Percentiles rank a stretch among this genome's conserved stretches.
phyloP scores from a whole-genome alignment of 2,329 filamentous ascomycete species.

The Xylaria sp. region DNA sequence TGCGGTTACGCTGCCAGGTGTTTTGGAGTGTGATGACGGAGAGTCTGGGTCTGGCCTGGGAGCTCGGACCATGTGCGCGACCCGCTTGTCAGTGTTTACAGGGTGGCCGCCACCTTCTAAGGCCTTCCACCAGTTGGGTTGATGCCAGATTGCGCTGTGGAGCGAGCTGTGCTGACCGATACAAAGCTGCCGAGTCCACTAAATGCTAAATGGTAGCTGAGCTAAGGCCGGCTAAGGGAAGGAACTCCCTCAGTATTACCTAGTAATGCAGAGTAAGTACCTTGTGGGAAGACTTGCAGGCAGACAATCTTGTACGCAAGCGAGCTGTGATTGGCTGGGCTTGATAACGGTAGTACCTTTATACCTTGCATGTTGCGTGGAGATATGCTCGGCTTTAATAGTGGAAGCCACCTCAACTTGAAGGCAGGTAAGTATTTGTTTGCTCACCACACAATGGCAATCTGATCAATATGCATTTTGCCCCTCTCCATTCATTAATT shows the following conservation, averaged over 20 bases:
- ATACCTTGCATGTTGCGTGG: slow-evolving; percentile 20
- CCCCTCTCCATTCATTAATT: background rate
- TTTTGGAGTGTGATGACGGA: slow-evolving; percentile 41
- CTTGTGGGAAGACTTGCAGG: slow-evolving; percentile 25
- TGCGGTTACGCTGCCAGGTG: slow-evolving; percentile 38
- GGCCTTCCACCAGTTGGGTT: slow-evolving; percentile 36
- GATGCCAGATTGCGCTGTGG: slow-evolving; percentile 35
- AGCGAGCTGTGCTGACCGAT: slow-evolving; percentile 23
- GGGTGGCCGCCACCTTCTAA: slow-evolving; percentile 42
- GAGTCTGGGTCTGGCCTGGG: slow-evolving; percentile 21
- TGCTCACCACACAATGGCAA: background rate
- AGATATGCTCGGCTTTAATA: slow-evolving; percentile 18
- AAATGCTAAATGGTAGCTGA: background rate
- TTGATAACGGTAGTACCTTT: slow-evolving; percentile 4
- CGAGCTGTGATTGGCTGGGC: slow-evolving; percentile 33
- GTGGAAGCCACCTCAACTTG: background rate
- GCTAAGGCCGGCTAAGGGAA: background rate
- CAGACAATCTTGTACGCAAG: slow-evolving; percentile 42
- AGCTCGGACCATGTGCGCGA: slow-evolving; percentile 39
- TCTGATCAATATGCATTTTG: background rate
- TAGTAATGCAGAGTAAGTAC: background rate
- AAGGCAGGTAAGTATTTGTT: background rate
- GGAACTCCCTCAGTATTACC: background rate
- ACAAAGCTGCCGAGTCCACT: slow-evolving; percentile 22
- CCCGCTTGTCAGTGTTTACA: slow-evolving; percentile 29